A percentile compares a stretch with the other conserved stretches of the same genome.
phyloP scores from a whole-genome alignment of 805 yeast species.

The Saturnispora dispora region DNA sequence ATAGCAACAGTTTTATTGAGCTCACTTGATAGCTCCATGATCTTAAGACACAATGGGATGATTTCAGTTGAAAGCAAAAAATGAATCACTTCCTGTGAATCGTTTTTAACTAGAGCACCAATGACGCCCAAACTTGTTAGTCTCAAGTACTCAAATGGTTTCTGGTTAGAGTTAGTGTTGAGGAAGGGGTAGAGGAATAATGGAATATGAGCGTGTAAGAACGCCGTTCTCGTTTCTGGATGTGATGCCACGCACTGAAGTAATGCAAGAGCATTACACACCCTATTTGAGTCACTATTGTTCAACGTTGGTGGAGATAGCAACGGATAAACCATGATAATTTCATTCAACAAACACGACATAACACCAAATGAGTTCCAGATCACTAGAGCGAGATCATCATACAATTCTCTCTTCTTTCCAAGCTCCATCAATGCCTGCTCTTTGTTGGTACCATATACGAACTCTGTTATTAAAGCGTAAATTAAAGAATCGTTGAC shows the following conservation, averaged over 20 bases:
- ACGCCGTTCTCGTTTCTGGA: slow-evolving; percentile 76
- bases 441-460: slow-evolving; percentile 85
- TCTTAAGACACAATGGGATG: slow-evolving; percentile 86
- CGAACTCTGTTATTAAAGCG: slow-evolving; percentile 83
- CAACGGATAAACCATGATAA: slow-evolving; percentile 81
- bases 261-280: slow-evolving; percentile 89
- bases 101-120: slow-evolving; percentile 94
- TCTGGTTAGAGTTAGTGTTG: slow-evolving; percentile 81
- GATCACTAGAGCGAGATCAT: slow-evolving; percentile 81
- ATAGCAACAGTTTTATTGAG: slow-evolving; percentile 93
- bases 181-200: slow-evolving; percentile 87
- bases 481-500: slow-evolving; percentile 74
- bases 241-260: slow-evolving; percentile 97
- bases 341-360: slow-evolving; percentile 85
- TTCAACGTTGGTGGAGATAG: slow-evolving; percentile 80
- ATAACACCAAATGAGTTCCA: slow-evolving; percentile 97
- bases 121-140: slow-evolving; percentile 92
- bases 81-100: slow-evolving; percentile 88
- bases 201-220: slow-evolving; percentile 85
- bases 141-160: slow-evolving; percentile 89
- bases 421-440: slow-evolving; percentile 89
- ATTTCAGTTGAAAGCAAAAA: slow-evolving; percentile 92
- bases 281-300: slow-evolving; percentile 83
- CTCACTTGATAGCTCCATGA: slow-evolving; percentile 93
- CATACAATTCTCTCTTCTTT: slow-evolving; percentile 88